Evolutionary conservation across 768 basidiomycete genomes (phyloP), one percentile per base, ranked within the genome.

Genomic region (Rhizopogon vulgaris): DNA sequence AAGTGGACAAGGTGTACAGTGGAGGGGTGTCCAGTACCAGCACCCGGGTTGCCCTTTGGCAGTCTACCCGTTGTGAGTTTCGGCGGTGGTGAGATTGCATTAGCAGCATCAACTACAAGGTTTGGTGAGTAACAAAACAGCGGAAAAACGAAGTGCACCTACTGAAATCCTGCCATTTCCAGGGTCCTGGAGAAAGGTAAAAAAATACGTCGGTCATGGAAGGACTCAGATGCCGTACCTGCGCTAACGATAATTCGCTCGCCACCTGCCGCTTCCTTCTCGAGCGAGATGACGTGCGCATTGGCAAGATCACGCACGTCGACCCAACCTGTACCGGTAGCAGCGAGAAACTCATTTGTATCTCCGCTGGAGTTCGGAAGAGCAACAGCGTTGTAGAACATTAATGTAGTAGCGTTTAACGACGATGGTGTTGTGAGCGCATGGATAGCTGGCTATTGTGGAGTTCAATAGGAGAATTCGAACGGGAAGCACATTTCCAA

Each of bases 281-380:
- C 71, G 18, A 89, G 63, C 4, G 81, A 80, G 5, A 69, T 62
- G 1, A 73, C 71, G 58, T 86, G 84, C 0, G 78, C 81, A 15
- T 69, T 63, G 0, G 78, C 82, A 30, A 80, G 60, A 60, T 84
- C 82, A 6, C 80, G 74, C 6, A 82, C 80, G 47, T 83, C 78
- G 25, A 78, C 59, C 71, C 74, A 80, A 18, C 58, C 52, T 12
- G 60, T 59, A 5, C 66, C 64, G n/a, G 58, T 51, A n/a, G 59
- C 49, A 22, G 58, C 59, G 28, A 65, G 53, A 30, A 58, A 51
- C 30, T 65, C 62, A 34, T 67, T 63, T 10, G 65, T 57, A 24
- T 53, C 56, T 24, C 59, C 57, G 15, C 59, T 53, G 2, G 57
- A 48, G 37, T 54, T 63, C 7, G 55, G 28, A n/a, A 60, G 56